Percentiles rank a stretch among this genome's conserved stretches.
These are phyloP conservation scores for Fragaria nilgerrensis DNA, from an alignment of 306 rosid species.

Conservation along the genomic window DNA sequence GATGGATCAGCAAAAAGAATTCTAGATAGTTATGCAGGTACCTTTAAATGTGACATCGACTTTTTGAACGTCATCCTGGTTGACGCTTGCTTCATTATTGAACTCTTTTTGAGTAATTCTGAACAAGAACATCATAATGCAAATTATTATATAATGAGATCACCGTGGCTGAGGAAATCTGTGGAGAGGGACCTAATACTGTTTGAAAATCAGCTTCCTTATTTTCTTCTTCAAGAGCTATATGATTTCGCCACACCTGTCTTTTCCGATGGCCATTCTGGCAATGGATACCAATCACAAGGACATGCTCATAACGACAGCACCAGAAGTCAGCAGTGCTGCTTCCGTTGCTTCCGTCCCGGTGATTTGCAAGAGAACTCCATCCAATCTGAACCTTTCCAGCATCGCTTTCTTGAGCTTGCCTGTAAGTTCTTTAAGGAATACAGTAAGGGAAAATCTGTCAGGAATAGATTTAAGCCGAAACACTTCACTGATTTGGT, in stretches of 20 bases:
- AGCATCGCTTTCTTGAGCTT: neutral
- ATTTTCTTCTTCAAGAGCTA: constrained; percentile 29
- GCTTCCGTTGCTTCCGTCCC: neutral
- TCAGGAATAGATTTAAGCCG: neutral
- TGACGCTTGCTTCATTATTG: constrained; percentile 25
- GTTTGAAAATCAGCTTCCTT: constrained; percentile 57
- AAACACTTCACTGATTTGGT: constrained; percentile 49
- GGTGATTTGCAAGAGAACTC: neutral
- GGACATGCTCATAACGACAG: neutral
- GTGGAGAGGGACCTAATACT: constrained; percentile 41
- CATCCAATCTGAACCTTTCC: neutral
- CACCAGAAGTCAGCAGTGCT: neutral
- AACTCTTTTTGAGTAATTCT: constrained; percentile 19
- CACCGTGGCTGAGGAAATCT: constrained; percentile 40
- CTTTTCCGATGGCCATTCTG: neutral
- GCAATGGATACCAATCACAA: neutral
- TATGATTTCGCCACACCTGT: neutral
- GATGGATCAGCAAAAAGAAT: neutral
- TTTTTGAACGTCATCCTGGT: neutral
- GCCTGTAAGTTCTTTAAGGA: constrained; percentile 2
- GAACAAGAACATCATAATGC: neutral
- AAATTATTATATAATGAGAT: constrained; percentile 29
- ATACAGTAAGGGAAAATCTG: neutral
- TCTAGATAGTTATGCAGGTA: neutral
- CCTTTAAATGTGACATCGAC: neutral